Evolutionary conservation across 495 filamentous ascomycete species (phyloP).

Genomic region (Penicillium mononematosum): DNA sequence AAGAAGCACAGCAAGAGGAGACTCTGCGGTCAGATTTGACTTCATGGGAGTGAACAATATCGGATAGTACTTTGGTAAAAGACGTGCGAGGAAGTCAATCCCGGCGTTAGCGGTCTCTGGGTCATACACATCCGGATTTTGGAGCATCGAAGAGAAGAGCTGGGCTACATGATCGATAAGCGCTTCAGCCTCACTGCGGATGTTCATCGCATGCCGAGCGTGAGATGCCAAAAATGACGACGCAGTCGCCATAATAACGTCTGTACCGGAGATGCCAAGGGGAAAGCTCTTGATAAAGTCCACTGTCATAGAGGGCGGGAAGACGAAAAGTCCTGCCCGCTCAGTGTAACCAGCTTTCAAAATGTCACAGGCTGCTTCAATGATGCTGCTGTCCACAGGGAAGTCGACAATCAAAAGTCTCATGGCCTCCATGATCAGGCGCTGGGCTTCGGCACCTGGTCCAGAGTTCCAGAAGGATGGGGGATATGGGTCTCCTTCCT

Average conservation of each 20-base stretch:
- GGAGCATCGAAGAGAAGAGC: constrained; percentile 61
- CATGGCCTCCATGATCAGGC: constrained; percentile 55
- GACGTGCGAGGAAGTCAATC: constrained; percentile 66
- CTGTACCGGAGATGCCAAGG: constrained; percentile 64
- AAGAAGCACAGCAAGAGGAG: constrained; percentile 63
- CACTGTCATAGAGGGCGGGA: constrained; percentile 63
- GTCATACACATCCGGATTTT: constrained; percentile 55
- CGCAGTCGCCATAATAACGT: constrained; percentile 73
- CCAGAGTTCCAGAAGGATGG: constrained; percentile 60
- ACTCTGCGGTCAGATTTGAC: constrained; percentile 16
- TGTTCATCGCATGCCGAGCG: constrained; percentile 56
- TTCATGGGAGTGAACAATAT: constrained; percentile 39
- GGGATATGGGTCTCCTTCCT: constrained; percentile 35
- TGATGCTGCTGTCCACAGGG: constrained; percentile 61
- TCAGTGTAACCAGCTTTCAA: constrained; percentile 80
- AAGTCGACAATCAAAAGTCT: constrained; percentile 53
- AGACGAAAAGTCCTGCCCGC: constrained; percentile 74
- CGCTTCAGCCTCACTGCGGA: constrained; percentile 48
- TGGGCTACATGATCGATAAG: constrained; percentile 65
- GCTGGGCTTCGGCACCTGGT: constrained; percentile 54
- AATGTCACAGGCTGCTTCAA: constrained; percentile 74
- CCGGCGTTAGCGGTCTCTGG: constrained; percentile 78
- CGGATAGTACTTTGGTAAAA: constrained; percentile 61
- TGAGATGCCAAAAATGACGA: constrained; percentile 64
- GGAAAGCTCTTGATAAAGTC: constrained; percentile 66